phyloP scores from a whole-genome alignment of 1,284 basidiomycete genomes.

The Ceratobasidium sp. region DNA sequence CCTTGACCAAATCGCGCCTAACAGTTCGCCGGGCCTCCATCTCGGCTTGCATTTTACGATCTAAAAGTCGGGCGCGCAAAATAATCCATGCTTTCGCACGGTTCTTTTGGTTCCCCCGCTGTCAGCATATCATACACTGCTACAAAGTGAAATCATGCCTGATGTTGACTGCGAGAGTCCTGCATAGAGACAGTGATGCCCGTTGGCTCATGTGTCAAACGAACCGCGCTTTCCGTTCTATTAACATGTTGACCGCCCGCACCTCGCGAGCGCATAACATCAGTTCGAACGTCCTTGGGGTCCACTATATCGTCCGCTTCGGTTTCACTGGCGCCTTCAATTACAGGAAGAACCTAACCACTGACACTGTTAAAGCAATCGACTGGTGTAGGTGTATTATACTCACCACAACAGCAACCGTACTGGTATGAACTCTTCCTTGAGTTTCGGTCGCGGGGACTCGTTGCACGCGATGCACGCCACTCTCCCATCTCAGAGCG shows the following conservation, averaged over 20 bases:
- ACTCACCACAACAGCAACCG: constrained; percentile 81
- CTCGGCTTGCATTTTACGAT: constrained; percentile 74
- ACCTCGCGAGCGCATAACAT: constrained; percentile 94
- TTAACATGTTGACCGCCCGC: constrained; percentile 99
- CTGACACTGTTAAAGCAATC: constrained; percentile 14
- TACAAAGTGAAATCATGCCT: constrained; percentile 57
- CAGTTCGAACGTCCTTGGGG: constrained; percentile 86
- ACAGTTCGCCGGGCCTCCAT: constrained; percentile 72
- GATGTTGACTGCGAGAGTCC: constrained; percentile 95
- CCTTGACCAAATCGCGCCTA: constrained; percentile 75
- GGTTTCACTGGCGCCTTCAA: constrained; percentile 60
- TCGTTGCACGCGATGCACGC: constrained; percentile 94
- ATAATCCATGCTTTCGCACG: constrained; percentile 87
- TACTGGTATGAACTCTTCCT: constrained; percentile 92
- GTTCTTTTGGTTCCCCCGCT: constrained; percentile 60
- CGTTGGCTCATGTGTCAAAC: constrained; percentile 90
- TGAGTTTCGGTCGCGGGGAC: constrained; percentile 89
- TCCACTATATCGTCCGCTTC: constrained; percentile 63
- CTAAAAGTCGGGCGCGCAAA: constrained; percentile 80
- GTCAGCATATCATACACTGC: not conserved
- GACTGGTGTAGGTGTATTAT: constrained; percentile 35
- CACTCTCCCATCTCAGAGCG: constrained; percentile 85
- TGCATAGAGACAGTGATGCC: constrained; percentile 98
- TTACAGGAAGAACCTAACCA: constrained; percentile 75
- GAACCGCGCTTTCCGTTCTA: constrained; percentile 98